phyloP scores from a whole-genome alignment of 352 stramenopile genomes.

The Globisporangium yorkense region DNA sequence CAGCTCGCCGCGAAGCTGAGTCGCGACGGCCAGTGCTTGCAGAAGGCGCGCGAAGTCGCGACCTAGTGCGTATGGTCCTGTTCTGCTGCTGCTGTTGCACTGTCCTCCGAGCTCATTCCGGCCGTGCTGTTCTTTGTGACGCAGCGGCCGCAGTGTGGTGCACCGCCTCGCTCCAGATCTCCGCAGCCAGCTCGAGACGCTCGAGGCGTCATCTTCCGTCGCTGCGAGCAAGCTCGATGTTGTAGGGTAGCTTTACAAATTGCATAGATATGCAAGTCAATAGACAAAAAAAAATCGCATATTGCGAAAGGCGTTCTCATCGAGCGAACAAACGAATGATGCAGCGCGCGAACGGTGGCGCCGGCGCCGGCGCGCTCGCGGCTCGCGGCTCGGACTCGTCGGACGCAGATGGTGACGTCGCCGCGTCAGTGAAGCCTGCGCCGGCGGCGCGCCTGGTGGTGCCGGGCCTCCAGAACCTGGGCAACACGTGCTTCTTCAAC shows the following conservation, averaged over 20 bases:
- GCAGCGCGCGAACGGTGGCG: not conserved
- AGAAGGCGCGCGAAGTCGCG: conserved; percentile 22
- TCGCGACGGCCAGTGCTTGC: conserved; percentile 6
- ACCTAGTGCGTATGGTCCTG: conserved; percentile 22
- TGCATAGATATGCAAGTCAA: not conserved
- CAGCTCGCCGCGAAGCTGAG: conserved; percentile 11
- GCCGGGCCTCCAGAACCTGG: conserved; percentile 83
- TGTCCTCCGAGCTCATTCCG: not conserved
- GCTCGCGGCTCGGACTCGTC: not conserved
- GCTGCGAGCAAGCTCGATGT: no score
- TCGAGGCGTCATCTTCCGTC: conserved; percentile 16
- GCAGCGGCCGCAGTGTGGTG: conserved; percentile 30
- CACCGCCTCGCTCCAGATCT: conserved; percentile 25
- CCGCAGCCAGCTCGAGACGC: conserved; percentile 25
- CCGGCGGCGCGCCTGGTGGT: conserved; percentile 14
- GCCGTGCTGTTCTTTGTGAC: not conserved
- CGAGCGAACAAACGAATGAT: not conserved
- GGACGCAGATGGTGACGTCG: conserved; percentile 2
- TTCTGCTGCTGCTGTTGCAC: not conserved
- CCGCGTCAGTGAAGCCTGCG: not conserved
- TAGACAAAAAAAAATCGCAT: not conserved
- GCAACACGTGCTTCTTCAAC: conserved; percentile 91
- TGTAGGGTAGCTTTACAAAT: not conserved
- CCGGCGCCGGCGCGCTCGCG: not conserved
- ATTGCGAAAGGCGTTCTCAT: not conserved